Percentiles rank a stretch among this genome's conserved stretches.
These are phyloP conservation scores for Tephrocybe rancida DNA, from an alignment of 768 basidiomycete genomes.

Conservation along the genomic window DNA sequence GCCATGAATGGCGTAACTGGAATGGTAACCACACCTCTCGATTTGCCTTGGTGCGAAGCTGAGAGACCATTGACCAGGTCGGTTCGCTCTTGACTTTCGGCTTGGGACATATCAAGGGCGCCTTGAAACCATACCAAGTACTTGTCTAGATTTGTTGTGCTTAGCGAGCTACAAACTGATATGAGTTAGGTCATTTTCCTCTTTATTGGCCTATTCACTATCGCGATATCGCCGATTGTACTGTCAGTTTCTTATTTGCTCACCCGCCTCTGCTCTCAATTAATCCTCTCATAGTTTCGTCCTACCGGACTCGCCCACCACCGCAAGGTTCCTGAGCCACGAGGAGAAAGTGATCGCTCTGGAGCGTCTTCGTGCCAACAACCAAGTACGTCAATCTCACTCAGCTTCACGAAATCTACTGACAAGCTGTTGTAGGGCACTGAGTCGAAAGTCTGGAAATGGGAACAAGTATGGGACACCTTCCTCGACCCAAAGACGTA, in stretches of 20 bases:
- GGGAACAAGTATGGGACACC: slow-evolving; percentile 42
- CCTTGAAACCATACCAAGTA: slow-evolving; percentile 42
- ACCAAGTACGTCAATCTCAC: slow-evolving; percentile 29
- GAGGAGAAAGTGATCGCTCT: slow-evolving; percentile 45
- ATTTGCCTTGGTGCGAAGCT: not conserved
- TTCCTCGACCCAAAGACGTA: slow-evolving; percentile 44
- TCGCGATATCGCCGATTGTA: slow-evolving; percentile 37
- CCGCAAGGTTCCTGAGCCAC: slow-evolving; percentile 38
- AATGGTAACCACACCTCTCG: slow-evolving; percentile 27
- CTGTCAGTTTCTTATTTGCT: slow-evolving; percentile 23
- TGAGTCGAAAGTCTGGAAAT: slow-evolving; percentile 48
- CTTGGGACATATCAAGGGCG: slow-evolving; percentile 39
- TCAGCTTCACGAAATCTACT: not conserved
- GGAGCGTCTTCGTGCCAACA: slow-evolving; percentile 43
- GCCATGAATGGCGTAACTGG: slow-evolving; percentile 43
- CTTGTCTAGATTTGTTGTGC: slow-evolving; percentile 19
- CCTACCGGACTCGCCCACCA: slow-evolving; percentile 46
- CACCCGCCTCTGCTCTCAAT: not conserved
- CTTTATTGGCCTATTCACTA: slow-evolving; percentile 43
- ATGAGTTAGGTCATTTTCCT: slow-evolving; percentile 42
- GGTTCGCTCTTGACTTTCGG: slow-evolving; percentile 47
- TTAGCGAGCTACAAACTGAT: not conserved
- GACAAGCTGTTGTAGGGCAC: slow-evolving; percentile 27
- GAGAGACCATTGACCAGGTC: slow-evolving; percentile 20
- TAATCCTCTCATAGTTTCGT: slow-evolving; percentile 26